A percentile compares a stretch with the other conserved stretches of the same genome.
These are phyloP conservation scores for Erysimum pusillum DNA, from an alignment of 441 rosid species.

Conservation along the genomic window DNA sequence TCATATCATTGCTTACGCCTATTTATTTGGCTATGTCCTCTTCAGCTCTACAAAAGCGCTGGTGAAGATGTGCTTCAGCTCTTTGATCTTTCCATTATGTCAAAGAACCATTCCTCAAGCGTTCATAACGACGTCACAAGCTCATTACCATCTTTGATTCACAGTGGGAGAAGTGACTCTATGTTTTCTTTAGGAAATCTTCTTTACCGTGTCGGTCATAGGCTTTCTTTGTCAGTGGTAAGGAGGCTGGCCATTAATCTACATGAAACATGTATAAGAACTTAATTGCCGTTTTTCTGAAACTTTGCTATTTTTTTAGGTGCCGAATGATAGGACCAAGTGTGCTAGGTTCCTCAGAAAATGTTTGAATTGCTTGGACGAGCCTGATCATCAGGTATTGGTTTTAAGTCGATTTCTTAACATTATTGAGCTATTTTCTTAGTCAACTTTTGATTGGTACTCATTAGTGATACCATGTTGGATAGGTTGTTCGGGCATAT, in stretches of 20 bases:
- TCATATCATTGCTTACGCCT: background rate
- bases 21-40: conserved; percentile 29
- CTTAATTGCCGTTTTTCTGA: conserved; percentile 21
- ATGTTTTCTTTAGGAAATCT: conserved; percentile 89
- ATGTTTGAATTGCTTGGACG: conserved; percentile 86
- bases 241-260: conserved; percentile 32
- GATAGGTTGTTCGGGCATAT: conserved; percentile 88
- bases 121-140: conserved; percentile 61
- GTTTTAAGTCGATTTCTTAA: conserved; percentile 27
- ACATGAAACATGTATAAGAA: conserved; percentile 29
- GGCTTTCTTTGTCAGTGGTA: conserved; percentile 92
- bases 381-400: conserved; percentile 85
- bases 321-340: conserved; percentile 73
- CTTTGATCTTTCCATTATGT: conserved; percentile 88
- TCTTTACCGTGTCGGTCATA: conserved; percentile 91
- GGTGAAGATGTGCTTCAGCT: conserved; percentile 96
- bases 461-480: conserved; percentile 37
- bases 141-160: conserved; percentile 67
- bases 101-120: conserved; percentile 68
- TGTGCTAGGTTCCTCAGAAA: conserved; percentile 84
- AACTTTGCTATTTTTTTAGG: conserved; percentile 56
- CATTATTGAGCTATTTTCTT: conserved; percentile 14
- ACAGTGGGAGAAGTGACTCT: conserved; percentile 74
- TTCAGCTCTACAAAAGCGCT: conserved; percentile 90
- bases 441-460: conserved; percentile 24